These are phyloP conservation scores for Blastobotrys terrestris DNA, from an alignment of 805 yeast species.

Conservation along the genomic window DNA sequence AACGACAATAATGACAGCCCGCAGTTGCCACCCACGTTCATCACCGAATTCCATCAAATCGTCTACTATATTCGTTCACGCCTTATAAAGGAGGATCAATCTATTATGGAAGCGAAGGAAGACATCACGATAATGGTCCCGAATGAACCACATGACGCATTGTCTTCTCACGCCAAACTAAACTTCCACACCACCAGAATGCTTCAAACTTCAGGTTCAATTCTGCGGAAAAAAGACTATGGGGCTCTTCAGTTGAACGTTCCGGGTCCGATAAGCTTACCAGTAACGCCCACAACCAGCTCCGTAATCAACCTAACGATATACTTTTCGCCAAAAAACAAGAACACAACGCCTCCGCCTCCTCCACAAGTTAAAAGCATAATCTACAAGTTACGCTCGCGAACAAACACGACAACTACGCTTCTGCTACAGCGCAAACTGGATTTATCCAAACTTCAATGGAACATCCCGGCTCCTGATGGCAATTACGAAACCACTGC, in stretches of 20 bases:
- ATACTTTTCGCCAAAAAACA: not conserved
- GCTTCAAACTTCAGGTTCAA: not conserved
- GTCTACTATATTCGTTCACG: not conserved
- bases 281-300: not conserved
- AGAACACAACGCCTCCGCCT: not conserved
- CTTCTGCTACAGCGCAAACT: not conserved
- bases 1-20: not conserved
- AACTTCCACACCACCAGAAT: not conserved
- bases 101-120: not conserved
- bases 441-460: not conserved
- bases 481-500: not conserved
- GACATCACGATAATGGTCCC: not conserved
- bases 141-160: not conserved
- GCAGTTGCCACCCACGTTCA: not conserved
- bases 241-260: not conserved
- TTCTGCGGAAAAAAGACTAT: not conserved
- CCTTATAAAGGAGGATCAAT: not conserved
- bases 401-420: not conserved
- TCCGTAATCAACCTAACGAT: not conserved
- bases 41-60: not conserved
- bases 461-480: not conserved
- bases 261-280: not conserved
- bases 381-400: not conserved
- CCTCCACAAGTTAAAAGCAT: not conserved
- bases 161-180: not conserved